Conservation (phyloP, 306 rosid genomes). For the Cicer arietinum region DNA sequence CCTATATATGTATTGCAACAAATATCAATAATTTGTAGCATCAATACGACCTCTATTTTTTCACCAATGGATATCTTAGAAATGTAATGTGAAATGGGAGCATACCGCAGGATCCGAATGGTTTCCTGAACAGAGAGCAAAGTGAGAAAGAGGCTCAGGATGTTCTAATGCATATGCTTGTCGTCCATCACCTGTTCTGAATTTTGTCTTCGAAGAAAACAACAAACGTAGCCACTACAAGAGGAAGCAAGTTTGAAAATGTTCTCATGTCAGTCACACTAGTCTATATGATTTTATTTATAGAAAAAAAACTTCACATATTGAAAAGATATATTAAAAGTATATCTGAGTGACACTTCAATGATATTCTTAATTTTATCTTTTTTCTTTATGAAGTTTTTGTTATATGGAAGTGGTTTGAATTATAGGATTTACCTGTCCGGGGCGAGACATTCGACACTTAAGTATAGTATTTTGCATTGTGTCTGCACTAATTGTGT, state of each 20-base stretch:
- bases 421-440: slow-evolving; percentile 65
- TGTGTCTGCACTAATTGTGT: slow-evolving; percentile 82
- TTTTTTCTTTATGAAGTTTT: not conserved
- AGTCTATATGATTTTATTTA: slow-evolving; percentile 1
- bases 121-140: slow-evolving; percentile 89
- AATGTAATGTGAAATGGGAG: slow-evolving; percentile 20
- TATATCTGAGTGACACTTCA: too few relatives aligned
- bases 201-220: slow-evolving; percentile 69
- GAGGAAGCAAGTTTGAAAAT: slow-evolving; percentile 18
- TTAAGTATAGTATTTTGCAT: slow-evolving; percentile 85
- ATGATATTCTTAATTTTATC: too few relatives aligned
- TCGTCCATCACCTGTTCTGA: slow-evolving; percentile 74
- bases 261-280: slow-evolving; percentile 9
- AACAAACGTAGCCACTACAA: slow-evolving; percentile 88
- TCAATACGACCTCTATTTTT: too few relatives aligned
- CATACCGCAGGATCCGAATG: slow-evolving; percentile 97
- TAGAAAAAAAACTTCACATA: too few relatives aligned
- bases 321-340: too few relatives aligned
- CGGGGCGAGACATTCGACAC: slow-evolving; percentile 89
- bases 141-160: slow-evolving; percentile 86
- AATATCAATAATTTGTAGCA: not conserved
- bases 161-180: slow-evolving; percentile 65
- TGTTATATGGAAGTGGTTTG: not conserved
- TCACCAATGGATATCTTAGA: not conserved
- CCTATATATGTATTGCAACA: slow-evolving; percentile 30